Evolutionary conservation across 345 rosid species (phyloP).

Genomic region (Populus alba): DNA sequence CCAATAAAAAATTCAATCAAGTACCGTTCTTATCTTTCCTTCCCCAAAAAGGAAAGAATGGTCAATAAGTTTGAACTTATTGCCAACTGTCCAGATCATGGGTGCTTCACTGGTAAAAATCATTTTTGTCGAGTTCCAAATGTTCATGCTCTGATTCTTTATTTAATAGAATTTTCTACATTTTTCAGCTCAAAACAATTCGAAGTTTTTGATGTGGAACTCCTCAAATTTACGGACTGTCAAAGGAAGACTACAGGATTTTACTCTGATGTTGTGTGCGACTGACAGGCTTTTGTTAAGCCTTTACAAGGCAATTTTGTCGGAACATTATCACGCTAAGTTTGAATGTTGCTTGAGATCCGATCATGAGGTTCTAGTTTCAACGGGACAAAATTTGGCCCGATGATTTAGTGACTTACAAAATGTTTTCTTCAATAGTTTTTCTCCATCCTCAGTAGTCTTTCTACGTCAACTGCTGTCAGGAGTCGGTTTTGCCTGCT

Average conservation of each 20-base stretch:
- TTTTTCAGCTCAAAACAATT: constrained; percentile 95
- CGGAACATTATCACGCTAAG: neutral
- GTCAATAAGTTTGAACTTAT: neutral
- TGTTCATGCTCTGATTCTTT: neutral
- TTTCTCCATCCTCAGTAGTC: neutral
- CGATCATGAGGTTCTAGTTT: neutral
- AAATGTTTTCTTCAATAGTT: neutral
- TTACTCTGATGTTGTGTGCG: constrained; percentile 90
- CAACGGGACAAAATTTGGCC: neutral
- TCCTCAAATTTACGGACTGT: constrained; percentile 68
- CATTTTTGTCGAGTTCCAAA: neutral
- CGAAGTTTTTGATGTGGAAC: constrained; percentile 88
- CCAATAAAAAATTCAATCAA: too few species aligned
- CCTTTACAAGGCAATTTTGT: constrained; percentile 7
- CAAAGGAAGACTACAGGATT: constrained; percentile 86
- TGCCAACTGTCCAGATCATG: neutral
- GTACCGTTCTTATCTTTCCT: neutral
- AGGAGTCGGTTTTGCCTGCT: neutral
- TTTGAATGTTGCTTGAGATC: neutral
- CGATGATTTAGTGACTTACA: neutral
- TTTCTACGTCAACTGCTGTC: neutral
- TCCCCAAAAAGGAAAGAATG: neutral
- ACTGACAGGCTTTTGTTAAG: constrained; percentile 28
- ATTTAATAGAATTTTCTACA: constrained; percentile 37
- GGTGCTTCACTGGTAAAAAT: neutral